Evolutionary conservation across 2,329 filamentous ascomycete genomes (phyloP).

Genomic region (Diaporthe australafricana): DNA sequence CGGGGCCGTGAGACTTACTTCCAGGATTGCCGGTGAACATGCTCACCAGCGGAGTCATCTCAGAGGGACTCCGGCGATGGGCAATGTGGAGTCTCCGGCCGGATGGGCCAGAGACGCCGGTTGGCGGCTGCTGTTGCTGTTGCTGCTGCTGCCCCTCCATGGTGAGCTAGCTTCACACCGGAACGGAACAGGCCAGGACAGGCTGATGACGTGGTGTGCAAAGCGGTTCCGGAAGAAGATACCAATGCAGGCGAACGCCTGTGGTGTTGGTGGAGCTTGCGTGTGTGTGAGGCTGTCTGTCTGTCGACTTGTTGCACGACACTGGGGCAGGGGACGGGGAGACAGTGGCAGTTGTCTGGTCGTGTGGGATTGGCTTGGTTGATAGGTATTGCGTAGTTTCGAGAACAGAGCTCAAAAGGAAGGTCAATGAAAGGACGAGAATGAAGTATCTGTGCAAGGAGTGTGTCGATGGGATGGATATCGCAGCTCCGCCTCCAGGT

Average conservation of each 20-base stretch:
- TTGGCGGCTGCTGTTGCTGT: slow-evolving; percentile 57
- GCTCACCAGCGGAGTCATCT: slow-evolving; percentile 98
- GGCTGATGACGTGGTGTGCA: slow-evolving; percentile 48
- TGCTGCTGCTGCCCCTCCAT: slow-evolving; percentile 73
- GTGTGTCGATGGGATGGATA: slow-evolving; percentile 31
- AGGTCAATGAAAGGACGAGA: slow-evolving; percentile 39
- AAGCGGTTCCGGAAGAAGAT: slow-evolving; percentile 57
- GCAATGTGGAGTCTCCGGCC: slow-evolving; percentile 96
- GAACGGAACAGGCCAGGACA: slow-evolving; percentile 12
- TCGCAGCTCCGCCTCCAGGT: slow-evolving; percentile 28
- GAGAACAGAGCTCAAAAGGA: slow-evolving; percentile 38
- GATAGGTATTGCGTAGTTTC: slow-evolving; percentile 26
- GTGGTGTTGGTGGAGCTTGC: slow-evolving; percentile 10
- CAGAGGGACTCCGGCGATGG: slow-evolving; percentile 95
- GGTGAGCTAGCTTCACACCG: slow-evolving; percentile 52
- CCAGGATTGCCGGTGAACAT: slow-evolving; percentile 74
- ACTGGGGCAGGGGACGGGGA: slow-evolving; percentile 29
- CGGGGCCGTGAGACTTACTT: slow-evolving; percentile 63
- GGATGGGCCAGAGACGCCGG: slow-evolving; percentile 76
- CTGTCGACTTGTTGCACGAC: slow-evolving; percentile 22
- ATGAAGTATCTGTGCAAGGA: slow-evolving; percentile 37
- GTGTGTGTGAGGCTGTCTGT: slow-evolving; percentile 1
- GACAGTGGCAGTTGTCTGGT: slow-evolving; percentile 37
- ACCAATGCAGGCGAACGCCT: slow-evolving; percentile 35
- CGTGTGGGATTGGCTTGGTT: slow-evolving; percentile 32